A percentile compares a stretch with the other conserved stretches of the same genome.
phyloP scores from a whole-genome alignment of 2,329 filamentous ascomycete genomes.

The Fusarium musae region DNA sequence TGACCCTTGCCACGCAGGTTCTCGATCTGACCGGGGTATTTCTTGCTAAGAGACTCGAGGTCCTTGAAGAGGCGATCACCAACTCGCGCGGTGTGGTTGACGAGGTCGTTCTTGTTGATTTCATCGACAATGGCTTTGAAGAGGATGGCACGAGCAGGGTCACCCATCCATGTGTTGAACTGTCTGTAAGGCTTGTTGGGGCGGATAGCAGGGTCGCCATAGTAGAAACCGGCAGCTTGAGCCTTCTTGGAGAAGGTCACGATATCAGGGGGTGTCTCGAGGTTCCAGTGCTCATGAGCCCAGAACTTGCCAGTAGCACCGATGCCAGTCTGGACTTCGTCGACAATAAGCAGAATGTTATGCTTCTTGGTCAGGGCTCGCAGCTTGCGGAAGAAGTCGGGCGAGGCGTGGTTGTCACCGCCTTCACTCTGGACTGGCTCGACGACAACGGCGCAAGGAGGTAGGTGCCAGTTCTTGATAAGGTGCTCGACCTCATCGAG shows the following conservation, averaged over 20 bases:
- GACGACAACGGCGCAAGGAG: constrained; percentile 83
- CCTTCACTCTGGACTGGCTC: constrained; percentile 95
- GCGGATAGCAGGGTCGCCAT: constrained; percentile 78
- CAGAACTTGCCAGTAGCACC: constrained; percentile 95
- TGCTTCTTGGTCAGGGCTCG: constrained; percentile 82
- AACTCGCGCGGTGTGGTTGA: constrained; percentile 79
- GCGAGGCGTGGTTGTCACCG: constrained; percentile 92
- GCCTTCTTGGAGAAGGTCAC: constrained; percentile 97
- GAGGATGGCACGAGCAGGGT: constrained; percentile 84
- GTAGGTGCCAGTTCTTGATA: constrained; percentile 81
- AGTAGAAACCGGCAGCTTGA: constrained; percentile 94
- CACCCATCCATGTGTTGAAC: constrained; percentile 98
- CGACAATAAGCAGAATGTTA: constrained; percentile 86
- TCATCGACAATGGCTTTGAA: constrained; percentile 89
- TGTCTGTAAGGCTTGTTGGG: constrained; percentile 95
- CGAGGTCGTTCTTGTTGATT: constrained; percentile 80
- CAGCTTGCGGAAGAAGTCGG: constrained; percentile 86
- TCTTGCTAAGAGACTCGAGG: constrained; percentile 72
- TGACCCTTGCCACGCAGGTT: constrained; percentile 89
- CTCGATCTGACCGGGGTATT: constrained; percentile 80
- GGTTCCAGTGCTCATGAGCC: constrained; percentile 95
- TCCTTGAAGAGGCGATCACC: constrained; percentile 82
- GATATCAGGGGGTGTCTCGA: constrained; percentile 84
- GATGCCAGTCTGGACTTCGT: constrained; percentile 94
- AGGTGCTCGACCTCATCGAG: constrained; percentile 85